Evolutionary conservation across 2,329 filamentous ascomycete genomes (phyloP).

Genomic region (Thermothelomyces thermophilus): DNA sequence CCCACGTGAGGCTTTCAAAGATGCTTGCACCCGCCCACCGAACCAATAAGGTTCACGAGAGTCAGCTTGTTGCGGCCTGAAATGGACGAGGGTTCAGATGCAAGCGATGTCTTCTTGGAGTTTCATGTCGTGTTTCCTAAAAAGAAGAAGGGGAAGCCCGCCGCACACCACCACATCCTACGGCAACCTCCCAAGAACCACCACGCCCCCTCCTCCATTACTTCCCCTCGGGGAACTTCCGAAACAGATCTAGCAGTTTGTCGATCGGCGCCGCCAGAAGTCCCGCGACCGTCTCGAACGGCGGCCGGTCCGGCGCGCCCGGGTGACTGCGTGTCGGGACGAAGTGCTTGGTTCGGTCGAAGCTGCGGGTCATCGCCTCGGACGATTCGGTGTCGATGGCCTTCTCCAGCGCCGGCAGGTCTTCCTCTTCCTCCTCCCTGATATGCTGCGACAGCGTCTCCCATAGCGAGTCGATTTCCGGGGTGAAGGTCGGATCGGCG

Average conservation of each 20-base stretch:
- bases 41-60: no score
- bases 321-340: slow-evolving; percentile 47
- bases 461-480: slow-evolving; percentile 30
- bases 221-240: slow-evolving; percentile 29
- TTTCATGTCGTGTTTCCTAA: no score
- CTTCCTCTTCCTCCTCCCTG: slow-evolving; percentile 43
- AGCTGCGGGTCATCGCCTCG: slow-evolving; percentile 35
- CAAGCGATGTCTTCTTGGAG: no score
- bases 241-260: slow-evolving; percentile 49
- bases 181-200: no score
- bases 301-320: slow-evolving; percentile 41
- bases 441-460: slow-evolving; percentile 40
- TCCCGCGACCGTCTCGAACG: slow-evolving; percentile 49
- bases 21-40: no score
- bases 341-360: slow-evolving; percentile 46
- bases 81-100: no score
- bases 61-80: no score
- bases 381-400: slow-evolving; percentile 33
- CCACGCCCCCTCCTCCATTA: no score
- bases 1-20: no score
- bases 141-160: no score
- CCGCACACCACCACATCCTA: no score
- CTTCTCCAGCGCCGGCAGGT: slow-evolving; percentile 43
- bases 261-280: slow-evolving; percentile 52
- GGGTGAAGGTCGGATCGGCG: slow-evolving; percentile 35